These are phyloP conservation scores for Anthostomella pinea DNA, from an alignment of 2,329 filamentous ascomycete genomes.

Conservation along the genomic window DNA sequence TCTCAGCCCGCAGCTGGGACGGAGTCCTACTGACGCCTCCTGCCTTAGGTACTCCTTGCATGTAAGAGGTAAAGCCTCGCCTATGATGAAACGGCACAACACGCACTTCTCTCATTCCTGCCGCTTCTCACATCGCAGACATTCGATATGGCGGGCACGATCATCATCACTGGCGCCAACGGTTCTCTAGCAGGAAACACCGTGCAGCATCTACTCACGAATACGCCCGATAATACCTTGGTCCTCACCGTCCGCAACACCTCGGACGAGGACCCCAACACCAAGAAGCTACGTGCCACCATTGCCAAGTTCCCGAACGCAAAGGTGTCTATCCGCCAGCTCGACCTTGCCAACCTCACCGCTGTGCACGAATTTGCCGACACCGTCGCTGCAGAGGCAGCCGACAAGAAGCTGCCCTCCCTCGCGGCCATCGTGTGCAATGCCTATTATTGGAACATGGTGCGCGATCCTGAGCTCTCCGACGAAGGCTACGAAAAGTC, in stretches of 20 bases:
- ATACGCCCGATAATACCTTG: slow-evolving; percentile 21
- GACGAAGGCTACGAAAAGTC: slow-evolving; percentile 37
- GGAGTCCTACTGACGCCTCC: too few species aligned
- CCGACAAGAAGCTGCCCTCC: slow-evolving; percentile 27
- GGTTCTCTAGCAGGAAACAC: slow-evolving; percentile 32
- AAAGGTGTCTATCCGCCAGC: slow-evolving; percentile 31
- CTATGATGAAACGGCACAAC: too few species aligned
- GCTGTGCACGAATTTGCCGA: slow-evolving; percentile 34
- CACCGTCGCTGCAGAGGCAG: slow-evolving; percentile 28
- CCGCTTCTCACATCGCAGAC: too few species aligned
- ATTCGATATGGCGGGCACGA: slow-evolving; percentile 34
- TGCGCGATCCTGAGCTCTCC: slow-evolving; percentile 30
- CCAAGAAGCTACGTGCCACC: slow-evolving; percentile 23
- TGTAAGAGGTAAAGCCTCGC: not conserved
- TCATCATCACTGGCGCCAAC: slow-evolving; percentile 38
- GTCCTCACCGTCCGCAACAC: slow-evolving; percentile 35
- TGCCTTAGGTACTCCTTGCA: too few species aligned
- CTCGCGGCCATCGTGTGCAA: slow-evolving; percentile 39
- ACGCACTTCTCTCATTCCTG: not conserved
- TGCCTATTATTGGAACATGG: slow-evolving; percentile 38
- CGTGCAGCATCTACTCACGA: slow-evolving; percentile 19
- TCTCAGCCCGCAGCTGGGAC: too few species aligned
- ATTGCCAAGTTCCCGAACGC: slow-evolving; percentile 34
- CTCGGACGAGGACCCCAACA: slow-evolving; percentile 29
- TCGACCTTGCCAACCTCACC: slow-evolving; percentile 36